Evolutionary conservation across 495 filamentous ascomycete genomes (phyloP).

Genomic region (Hypoxylon perforatum): DNA sequence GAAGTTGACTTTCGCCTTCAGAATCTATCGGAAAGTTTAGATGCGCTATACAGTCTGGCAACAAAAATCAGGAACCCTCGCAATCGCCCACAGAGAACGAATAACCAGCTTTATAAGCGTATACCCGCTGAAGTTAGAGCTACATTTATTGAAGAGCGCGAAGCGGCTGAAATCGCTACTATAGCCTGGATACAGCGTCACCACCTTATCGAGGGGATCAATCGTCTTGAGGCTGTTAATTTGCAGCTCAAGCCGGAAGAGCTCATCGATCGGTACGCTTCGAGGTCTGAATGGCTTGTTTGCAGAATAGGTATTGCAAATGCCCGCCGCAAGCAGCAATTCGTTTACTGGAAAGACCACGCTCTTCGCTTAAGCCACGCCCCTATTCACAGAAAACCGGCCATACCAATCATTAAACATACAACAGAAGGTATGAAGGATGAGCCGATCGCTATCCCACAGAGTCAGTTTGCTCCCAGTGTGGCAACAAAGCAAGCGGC

Average conservation of each 20-base stretch:
- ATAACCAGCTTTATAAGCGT: slow-evolving; percentile 9
- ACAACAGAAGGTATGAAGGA: not conserved
- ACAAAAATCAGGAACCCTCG: slow-evolving; percentile 2
- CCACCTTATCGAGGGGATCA: not conserved
- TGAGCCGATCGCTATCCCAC: not conserved
- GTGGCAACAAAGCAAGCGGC: not conserved
- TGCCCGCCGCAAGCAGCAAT: slow-evolving; percentile 38
- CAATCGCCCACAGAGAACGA: slow-evolving; percentile 11
- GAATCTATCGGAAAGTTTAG: not conserved
- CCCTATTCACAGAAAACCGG: not conserved
- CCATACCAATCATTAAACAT: not conserved
- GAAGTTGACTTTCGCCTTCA: slow-evolving; percentile 6
- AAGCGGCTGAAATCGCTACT: slow-evolving; percentile 4
- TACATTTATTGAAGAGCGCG: slow-evolving; percentile 7
- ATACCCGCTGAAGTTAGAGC: not conserved
- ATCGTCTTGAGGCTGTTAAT: too few relatives aligned
- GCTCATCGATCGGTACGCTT: slow-evolving; percentile 14
- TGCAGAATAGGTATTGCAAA: slow-evolving; percentile 37
- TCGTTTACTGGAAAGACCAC: slow-evolving; percentile 44
- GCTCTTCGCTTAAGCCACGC: slow-evolving; percentile 23
- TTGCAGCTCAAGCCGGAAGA: slow-evolving; percentile 2
- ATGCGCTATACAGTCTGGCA: not conserved
- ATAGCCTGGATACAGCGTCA: slow-evolving; percentile 1
- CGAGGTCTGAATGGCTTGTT: slow-evolving; percentile 21
- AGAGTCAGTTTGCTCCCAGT: not conserved